Evolutionary conservation across 768 basidiomycete species (phyloP).

Genomic region (Rhodotorula graminis): DNA sequence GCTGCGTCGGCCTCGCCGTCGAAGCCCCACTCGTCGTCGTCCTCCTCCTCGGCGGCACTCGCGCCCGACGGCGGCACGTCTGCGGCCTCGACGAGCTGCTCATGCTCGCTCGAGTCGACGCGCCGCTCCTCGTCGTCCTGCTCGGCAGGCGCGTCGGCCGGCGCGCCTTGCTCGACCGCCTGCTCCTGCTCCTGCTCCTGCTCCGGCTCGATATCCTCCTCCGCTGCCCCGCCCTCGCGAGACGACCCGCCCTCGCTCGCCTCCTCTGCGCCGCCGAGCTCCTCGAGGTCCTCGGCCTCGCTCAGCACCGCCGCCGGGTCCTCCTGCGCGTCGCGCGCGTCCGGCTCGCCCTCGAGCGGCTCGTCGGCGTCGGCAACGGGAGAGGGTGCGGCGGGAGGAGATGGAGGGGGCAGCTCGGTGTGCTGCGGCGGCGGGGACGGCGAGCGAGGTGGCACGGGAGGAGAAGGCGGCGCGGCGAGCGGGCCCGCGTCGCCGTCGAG

Average conservation of each 20-base stretch:
- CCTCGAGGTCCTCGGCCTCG: background rate
- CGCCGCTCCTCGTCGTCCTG: background rate
- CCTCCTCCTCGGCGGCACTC: background rate
- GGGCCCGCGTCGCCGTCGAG: too few species aligned
- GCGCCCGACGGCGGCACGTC: background rate
- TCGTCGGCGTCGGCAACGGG: background rate
- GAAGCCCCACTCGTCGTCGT: constrained; percentile 24
- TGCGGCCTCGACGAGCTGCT: too few species aligned
- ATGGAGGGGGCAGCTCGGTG: too few species aligned
- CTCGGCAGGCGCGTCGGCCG: background rate
- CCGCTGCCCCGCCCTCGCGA: background rate
- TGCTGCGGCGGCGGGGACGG: too few species aligned
- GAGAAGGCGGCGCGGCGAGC: too few species aligned
- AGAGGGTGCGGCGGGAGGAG: too few species aligned
- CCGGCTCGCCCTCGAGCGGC: background rate
- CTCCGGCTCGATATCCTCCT: background rate
- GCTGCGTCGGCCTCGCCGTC: background rate
- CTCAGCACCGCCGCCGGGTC: background rate
- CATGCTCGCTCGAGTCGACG: too few species aligned
- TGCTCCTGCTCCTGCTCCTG: background rate
- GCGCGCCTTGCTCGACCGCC: too few species aligned
- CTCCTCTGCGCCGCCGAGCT: background rate
- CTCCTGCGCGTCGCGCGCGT: background rate
- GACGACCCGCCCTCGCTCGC: background rate
- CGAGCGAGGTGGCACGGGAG: too few species aligned